Percentiles rank a stretch among this genome's conserved stretches.
These are phyloP conservation scores for Saturnispora diversa DNA, from an alignment of 805 yeast genomes.

Conservation along the genomic window DNA sequence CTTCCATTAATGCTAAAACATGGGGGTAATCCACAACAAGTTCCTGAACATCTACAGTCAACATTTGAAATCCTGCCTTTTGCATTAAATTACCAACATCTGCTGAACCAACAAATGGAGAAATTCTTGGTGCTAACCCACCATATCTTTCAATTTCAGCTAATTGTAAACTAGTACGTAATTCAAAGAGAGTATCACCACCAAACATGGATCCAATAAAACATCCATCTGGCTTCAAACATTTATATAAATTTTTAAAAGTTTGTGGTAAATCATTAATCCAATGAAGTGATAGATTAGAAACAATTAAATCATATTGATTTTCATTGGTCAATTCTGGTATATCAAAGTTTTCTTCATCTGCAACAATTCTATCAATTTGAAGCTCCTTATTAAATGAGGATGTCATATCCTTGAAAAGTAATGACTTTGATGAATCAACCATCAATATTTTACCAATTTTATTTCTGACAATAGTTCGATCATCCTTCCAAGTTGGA, in stretches of 20 bases:
- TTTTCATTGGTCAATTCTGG: conserved; percentile 33
- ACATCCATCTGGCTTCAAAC: conserved; percentile 72
- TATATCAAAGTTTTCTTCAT: conserved; percentile 56
- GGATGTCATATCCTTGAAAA: conserved; percentile 44
- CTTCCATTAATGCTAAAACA: conserved; percentile 55
- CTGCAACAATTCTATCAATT: conserved; percentile 46
- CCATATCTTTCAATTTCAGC: conserved; percentile 78
- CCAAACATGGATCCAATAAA: conserved; percentile 77
- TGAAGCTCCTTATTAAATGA: conserved; percentile 38
- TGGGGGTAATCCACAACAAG: conserved; percentile 74
- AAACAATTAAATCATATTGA: conserved; percentile 59
- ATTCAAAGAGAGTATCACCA: conserved; percentile 78
- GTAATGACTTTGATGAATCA: conserved; percentile 49
- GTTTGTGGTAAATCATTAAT: conserved; percentile 72
- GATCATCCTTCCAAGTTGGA: conserved; percentile 43
- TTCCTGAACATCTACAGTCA: conserved; percentile 81
- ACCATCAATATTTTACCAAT: conserved; percentile 53
- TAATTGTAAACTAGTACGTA: conserved; percentile 69
- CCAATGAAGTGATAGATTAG: conserved; percentile 76
- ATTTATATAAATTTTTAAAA: conserved; percentile 44
- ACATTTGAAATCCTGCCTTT: conserved; percentile 68
- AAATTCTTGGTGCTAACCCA: conserved; percentile 71
- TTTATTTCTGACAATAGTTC: conserved; percentile 42
- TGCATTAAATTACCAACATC: conserved; percentile 70
- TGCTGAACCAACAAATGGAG: conserved; percentile 71